Conservation (phyloP, 441 rosid species). For the Gossypium trilobum region DNA sequence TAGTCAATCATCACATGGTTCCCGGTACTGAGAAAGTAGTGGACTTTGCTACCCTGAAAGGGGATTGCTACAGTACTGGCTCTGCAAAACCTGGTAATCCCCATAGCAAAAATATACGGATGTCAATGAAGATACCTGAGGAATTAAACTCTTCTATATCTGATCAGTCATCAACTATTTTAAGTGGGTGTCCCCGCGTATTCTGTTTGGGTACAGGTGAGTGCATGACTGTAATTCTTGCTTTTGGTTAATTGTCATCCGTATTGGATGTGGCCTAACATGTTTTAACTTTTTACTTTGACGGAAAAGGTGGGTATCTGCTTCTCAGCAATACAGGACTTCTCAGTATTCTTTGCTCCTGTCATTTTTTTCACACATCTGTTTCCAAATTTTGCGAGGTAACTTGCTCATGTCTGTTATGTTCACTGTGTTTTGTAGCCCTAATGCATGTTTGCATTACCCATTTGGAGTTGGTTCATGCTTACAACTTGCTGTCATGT, state of each 20-base stretch:
- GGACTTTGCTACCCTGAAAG: constrained; percentile 19
- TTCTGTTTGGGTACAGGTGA: constrained; percentile 40
- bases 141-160: constrained; percentile 21
- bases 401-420: constrained; percentile 11
- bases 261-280: constrained; percentile 10
- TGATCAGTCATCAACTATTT: constrained; percentile 14
- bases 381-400: constrained; percentile 50
- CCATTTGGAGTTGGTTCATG: constrained; percentile 1
- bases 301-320: constrained; percentile 37
- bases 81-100: constrained; percentile 20
- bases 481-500: constrained; percentile 3
- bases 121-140: constrained; percentile 13
- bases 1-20: constrained; percentile 16
- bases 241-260: not conserved
- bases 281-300: constrained; percentile 12
- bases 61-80: constrained; percentile 15
- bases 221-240: constrained; percentile 10
- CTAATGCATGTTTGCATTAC: not conserved
- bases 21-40: constrained; percentile 22
- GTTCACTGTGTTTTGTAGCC: not conserved
- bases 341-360: constrained; percentile 39
- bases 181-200: constrained; percentile 30
- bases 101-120: constrained; percentile 9
- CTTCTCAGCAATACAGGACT: constrained; percentile 47
- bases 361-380: constrained; percentile 45